phyloP scores from a whole-genome alignment of 306 rosid species.

The Glycine latifolia region DNA sequence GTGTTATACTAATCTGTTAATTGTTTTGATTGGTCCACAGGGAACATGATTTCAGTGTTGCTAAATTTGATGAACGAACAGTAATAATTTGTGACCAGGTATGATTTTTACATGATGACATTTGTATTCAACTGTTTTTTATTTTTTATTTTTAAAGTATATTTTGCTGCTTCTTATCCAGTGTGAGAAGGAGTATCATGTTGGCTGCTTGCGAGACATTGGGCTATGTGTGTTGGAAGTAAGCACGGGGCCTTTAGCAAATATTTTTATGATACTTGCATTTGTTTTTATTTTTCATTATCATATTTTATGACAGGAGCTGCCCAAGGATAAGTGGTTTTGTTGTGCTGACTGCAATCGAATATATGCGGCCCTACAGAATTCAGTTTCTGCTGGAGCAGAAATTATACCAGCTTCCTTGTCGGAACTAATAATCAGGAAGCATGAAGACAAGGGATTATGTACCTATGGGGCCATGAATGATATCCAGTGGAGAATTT shows the following conservation, averaged over 20 bases:
- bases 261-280: slow-evolving; percentile 36
- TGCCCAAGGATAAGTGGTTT: slow-evolving; percentile 99
- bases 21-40: slow-evolving; percentile 53
- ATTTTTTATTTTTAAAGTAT: slow-evolving; percentile 4
- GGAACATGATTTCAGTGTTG: slow-evolving; percentile 90
- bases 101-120: slow-evolving; percentile 45
- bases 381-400: slow-evolving; percentile 74
- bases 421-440: slow-evolving; percentile 64
- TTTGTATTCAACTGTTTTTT: slow-evolving; percentile 11
- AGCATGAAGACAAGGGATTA: slow-evolving; percentile 80
- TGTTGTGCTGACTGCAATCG: slow-evolving; percentile 86
- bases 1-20: neutral
- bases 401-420: slow-evolving; percentile 66
- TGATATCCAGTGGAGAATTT: slow-evolving; percentile 88
- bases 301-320: slow-evolving; percentile 64
- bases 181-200: slow-evolving; percentile 99
- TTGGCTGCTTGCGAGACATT: slow-evolving; percentile 86
- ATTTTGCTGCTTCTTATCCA: slow-evolving; percentile 50
- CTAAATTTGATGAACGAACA: slow-evolving; percentile 89
- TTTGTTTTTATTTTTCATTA: slow-evolving; percentile 38
- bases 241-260: slow-evolving; percentile 46
- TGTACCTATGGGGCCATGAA: slow-evolving; percentile 55
- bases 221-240: slow-evolving; percentile 89
- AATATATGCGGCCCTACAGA: slow-evolving; percentile 75
- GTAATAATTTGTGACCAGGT: slow-evolving; percentile 98